Evolutionary conservation across 768 basidiomycete genomes (phyloP), one percentile per base, ranked within the genome.

Genomic region (Termitomyces sp.): DNA sequence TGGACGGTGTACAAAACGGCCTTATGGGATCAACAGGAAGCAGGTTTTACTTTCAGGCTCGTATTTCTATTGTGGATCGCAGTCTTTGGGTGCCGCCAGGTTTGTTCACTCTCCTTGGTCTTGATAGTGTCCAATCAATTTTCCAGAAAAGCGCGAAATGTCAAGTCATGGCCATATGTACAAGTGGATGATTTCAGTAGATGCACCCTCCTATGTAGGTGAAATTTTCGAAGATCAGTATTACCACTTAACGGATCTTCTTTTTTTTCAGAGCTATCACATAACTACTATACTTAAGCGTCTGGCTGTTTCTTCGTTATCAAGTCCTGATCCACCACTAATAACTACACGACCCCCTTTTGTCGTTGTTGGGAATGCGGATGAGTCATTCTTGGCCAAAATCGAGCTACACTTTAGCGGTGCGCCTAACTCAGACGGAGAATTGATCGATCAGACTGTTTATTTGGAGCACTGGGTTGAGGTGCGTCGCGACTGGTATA

Each of bases 101-200:
- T 82, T 27, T 27, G 69, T 60, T 32, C 11, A 19, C 31, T 41
- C 9, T 11, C 42, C 8, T 53, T 3, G 5, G 16, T 17, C 31
- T 50, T 27, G 25, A 38, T 37, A 14, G 44, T 56, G 1, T 19
- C 17, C 38, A 17, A 31, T 27, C 6, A 19, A n/a, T 38, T 45
- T 3, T 27, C 8, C 58, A 77, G 75, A 70, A 4, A 62, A 70
- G 49, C 74, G 73, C 35, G 47, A 25, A 61, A 19, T 56, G 46
- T 58, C 53, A n/a, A 54, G 66, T 37, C 38, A 59, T 52, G 59
- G 59, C 3, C 72, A 74, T 56, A 76, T 77, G 2, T 77, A 82
- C 64, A 79, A 77, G 65, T 83, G 82, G 82, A 82, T 81, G 80
- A 71, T 83, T 38, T 78, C 76, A 0, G 71, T 81, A 12, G 78